phyloP scores from a whole-genome alignment of 2,329 filamentous ascomycete genomes.

The Cryoendolithus antarcticus region DNA sequence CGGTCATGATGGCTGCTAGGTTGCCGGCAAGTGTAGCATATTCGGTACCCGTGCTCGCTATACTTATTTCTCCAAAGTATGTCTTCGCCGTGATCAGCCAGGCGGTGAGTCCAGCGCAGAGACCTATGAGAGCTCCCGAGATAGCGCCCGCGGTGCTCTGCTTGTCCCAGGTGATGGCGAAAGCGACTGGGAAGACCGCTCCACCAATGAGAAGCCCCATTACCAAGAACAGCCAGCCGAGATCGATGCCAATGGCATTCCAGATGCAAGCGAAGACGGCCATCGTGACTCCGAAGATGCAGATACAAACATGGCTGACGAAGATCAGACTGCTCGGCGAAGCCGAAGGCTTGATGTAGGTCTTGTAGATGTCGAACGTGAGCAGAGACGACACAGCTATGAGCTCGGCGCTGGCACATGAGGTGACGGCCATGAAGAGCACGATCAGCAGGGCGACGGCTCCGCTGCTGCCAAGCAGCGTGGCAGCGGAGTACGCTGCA shows the following conservation, averaged over 20 bases:
- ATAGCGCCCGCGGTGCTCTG: slow-evolving; percentile 36
- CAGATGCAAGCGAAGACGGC: slow-evolving; percentile 24
- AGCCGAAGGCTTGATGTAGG: slow-evolving; percentile 27
- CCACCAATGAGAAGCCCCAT: slow-evolving; percentile 32
- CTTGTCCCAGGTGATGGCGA: slow-evolving; percentile 34
- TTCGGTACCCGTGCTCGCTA: slow-evolving; percentile 27
- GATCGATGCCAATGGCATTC: slow-evolving; percentile 26
- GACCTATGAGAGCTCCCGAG: slow-evolving; percentile 33
- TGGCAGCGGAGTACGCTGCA: slow-evolving; percentile 11
- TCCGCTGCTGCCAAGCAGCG: slow-evolving; percentile 14
- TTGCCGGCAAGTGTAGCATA: slow-evolving; percentile 29
- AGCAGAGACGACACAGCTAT: slow-evolving; percentile 28
- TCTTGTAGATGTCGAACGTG: slow-evolving; percentile 30
- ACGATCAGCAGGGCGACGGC: slow-evolving; percentile 10
- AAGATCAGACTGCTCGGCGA: slow-evolving; percentile 25
- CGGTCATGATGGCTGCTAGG: slow-evolving; percentile 30
- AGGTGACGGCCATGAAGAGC: slow-evolving; percentile 20
- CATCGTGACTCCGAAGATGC: slow-evolving; percentile 29
- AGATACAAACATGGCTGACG: slow-evolving; percentile 29
- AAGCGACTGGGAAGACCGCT: slow-evolving; percentile 32
- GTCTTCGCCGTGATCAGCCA: slow-evolving; percentile 29
- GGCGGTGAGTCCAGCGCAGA: slow-evolving; percentile 30
- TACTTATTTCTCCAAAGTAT: slow-evolving; percentile 27
- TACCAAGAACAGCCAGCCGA: slow-evolving; percentile 28
- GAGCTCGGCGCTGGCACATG: slow-evolving; percentile 24